A percentile compares a stretch with the other conserved stretches of the same genome.
Evolutionary conservation across 257 asterid species (phyloP).

Genomic region (Solanum dulcamara): DNA sequence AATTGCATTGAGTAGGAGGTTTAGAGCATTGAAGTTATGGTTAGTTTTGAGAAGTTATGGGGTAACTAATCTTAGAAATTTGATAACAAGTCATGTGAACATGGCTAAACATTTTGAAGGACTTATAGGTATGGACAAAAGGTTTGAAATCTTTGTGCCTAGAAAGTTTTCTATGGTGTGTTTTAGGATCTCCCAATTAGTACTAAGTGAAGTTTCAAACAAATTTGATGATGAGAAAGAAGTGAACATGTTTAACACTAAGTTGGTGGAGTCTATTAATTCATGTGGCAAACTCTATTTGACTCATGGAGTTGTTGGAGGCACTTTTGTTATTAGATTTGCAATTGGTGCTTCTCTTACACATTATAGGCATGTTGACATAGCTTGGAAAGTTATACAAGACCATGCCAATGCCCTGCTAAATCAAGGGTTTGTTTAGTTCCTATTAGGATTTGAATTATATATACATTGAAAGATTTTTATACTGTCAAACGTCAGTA

Average conservation of each 20-base stretch:
- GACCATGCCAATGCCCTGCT: conserved; percentile 44
- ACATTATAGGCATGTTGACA: conserved; percentile 44
- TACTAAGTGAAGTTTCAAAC: conserved; percentile 9
- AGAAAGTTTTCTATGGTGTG: conserved; percentile 65
- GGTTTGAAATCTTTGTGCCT: conserved; percentile 68
- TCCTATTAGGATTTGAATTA: not conserved
- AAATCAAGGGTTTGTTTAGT: not conserved
- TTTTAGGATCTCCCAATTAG: conserved; percentile 42
- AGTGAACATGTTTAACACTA: conserved; percentile 36
- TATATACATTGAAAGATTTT: not conserved
- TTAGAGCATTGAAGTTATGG: conserved; percentile 65
- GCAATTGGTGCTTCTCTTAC: conserved; percentile 58
- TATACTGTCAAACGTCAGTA: not conserved
- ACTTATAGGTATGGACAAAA: conserved; percentile 43
- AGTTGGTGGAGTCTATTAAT: conserved; percentile 46
- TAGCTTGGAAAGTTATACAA: conserved; percentile 62
- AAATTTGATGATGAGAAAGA: conserved; percentile 18
- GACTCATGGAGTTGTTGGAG: conserved; percentile 66
- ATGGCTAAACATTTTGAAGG: conserved; percentile 72
- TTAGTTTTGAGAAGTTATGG: conserved; percentile 64
- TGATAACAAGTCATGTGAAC: conserved; percentile 44
- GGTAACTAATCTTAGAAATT: conserved; percentile 39
- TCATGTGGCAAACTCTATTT: conserved; percentile 47
- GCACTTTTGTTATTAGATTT: conserved; percentile 46
- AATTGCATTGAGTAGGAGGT: conserved; percentile 61